Percentiles rank a stretch among this genome's conserved stretches.
phyloP scores from a whole-genome alignment of 106 monocot genomes.

The Triglochin maritima region DNA sequence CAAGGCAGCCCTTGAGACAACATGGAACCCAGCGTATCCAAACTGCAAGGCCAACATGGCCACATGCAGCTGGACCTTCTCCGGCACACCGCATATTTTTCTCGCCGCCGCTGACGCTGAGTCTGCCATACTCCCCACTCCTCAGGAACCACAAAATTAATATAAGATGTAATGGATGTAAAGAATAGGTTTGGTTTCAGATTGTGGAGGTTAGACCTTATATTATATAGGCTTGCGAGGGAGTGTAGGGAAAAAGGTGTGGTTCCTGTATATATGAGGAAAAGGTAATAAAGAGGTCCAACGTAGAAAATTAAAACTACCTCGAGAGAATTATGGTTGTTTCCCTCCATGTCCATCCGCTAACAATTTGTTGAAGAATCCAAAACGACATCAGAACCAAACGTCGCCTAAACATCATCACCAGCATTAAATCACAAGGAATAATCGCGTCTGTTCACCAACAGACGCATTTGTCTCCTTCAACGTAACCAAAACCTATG shows the following conservation, averaged over 20 bases:
- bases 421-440: too few relatives aligned
- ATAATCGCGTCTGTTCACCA: too few relatives aligned
- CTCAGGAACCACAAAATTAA: not conserved
- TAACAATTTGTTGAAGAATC: too few relatives aligned
- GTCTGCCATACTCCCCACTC: conserved; percentile 27
- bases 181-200: not conserved
- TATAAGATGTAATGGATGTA: not conserved
- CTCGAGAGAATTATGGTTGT: too few relatives aligned
- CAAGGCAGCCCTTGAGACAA: conserved; percentile 67
- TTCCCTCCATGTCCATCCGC: too few relatives aligned
- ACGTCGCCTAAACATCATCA: too few relatives aligned
- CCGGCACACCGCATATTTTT: conserved; percentile 46
- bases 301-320: too few relatives aligned
- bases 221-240: too few relatives aligned
- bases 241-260: not conserved
- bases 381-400: too few relatives aligned
- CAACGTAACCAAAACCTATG: too few relatives aligned
- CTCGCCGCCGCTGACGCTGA: conserved; percentile 2
- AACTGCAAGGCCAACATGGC: conserved; percentile 71
- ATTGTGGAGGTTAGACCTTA: too few relatives aligned
- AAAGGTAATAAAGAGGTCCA: not conserved
- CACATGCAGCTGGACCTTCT: conserved; percentile 65
- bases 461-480: too few relatives aligned
- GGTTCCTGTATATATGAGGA: not conserved
- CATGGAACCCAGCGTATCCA: conserved; percentile 82